These are phyloP conservation scores for Cystobasidium ongulense DNA, from an alignment of 768 basidiomycete species.

Conservation along the genomic window DNA sequence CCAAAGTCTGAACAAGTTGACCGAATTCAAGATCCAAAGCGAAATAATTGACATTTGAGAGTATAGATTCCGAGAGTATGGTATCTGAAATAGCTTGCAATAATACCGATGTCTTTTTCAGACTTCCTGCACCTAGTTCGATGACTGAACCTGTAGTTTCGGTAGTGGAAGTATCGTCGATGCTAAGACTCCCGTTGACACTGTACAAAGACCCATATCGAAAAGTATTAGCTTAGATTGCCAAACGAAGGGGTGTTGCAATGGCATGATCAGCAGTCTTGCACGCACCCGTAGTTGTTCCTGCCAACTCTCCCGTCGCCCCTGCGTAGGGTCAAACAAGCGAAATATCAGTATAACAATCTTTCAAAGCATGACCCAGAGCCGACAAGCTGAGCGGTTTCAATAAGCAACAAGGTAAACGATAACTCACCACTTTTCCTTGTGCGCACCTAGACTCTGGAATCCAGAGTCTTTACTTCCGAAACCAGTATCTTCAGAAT, in stretches of 20 bases:
- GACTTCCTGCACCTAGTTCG: constrained; percentile 89
- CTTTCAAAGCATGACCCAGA: no score
- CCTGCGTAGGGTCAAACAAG: neutral
- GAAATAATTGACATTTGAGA: constrained; percentile 34
- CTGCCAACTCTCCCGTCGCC: constrained; percentile 28
- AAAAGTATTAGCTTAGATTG: constrained; percentile 45
- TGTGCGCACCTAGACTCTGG: constrained; percentile 1
- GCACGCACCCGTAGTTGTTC: constrained; percentile 28
- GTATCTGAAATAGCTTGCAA: constrained; percentile 63
- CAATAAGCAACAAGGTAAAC: neutral
- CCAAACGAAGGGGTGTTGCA: neutral
- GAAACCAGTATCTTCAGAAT: neutral
- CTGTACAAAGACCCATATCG: constrained; percentile 50
- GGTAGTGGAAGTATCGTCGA: constrained; percentile 29
- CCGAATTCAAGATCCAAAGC: constrained; percentile 72
- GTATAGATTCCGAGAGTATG: constrained; percentile 35
- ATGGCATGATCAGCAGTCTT: neutral
- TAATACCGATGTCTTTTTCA: constrained; percentile 50
- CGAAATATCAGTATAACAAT: no score
- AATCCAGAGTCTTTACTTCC: neutral
- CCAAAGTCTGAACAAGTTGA: constrained; percentile 73
- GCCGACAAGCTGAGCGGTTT: no score
- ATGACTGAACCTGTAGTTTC: constrained; percentile 53
- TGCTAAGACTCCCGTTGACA: constrained; percentile 47
- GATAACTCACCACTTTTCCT: constrained; percentile 33